Base-by-base conservation (phyloP, 2,329 filamentous ascomycete species). In the Cladobotryum protrusum region DNA sequence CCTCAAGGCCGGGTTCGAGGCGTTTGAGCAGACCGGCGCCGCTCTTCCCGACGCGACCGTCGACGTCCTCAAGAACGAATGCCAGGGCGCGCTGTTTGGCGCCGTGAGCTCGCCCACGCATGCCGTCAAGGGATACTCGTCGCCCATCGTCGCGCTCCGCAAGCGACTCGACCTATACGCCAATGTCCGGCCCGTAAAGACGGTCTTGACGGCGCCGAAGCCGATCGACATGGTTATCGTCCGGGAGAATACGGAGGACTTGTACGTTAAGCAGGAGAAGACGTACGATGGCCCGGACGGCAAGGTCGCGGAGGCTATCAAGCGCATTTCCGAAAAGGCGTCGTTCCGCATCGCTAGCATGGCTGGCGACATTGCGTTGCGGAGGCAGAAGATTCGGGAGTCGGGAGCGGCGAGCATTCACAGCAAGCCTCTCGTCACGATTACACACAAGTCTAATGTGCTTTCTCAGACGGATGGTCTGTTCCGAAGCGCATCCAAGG, bases 371-470 rank as follows among this genome's bases (percentile, higher is more conserved):
- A 96, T 99, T 67, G 93, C 93, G 13, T 74, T 95, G 54, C 83
- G 90, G 48, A 79, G 93, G 57, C 88, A 96, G 66, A 85, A 86
- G 65, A 83, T 95, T 61, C 83, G 92, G 55, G 78, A 83, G 36
- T 18, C 43, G 7, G 74, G 76, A 42, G 63, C 67, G 13, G 62
- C 72, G 20, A 82, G 78, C 66, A 83, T 87, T 56, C 86, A 90
- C 72, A 70, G 72, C 47, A 66, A 73, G 41, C 83, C 90, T 24
- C 78, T 92, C 61, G 91, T 99, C 53, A 99, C 93, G 53, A 89
- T 99, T 68, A 97, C 93, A 45, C 93, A 99, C 80, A 99, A 99
- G 78, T 91, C 86, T 69, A 99, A 99, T 72, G 93, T 99, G 18
- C 81, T 99, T 24, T 90, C 86, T 40, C 92, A 97, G 71, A 97